phyloP scores from a whole-genome alignment of 305 asterid genomes.

The Lippia alba region DNA sequence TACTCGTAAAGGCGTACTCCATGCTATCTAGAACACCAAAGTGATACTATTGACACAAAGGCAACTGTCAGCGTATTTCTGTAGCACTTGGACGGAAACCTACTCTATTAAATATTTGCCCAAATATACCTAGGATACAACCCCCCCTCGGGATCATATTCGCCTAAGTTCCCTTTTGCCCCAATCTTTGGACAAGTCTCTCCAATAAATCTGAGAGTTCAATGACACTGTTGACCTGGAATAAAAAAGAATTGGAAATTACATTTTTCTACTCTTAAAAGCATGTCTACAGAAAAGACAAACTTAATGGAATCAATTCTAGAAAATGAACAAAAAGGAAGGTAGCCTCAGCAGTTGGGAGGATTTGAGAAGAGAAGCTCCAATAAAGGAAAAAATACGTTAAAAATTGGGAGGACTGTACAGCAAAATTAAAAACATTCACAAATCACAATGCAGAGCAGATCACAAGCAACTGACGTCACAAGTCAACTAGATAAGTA shows the following conservation, averaged over 20 bases:
- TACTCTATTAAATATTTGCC: slow-evolving; percentile 38
- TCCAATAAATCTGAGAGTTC: slow-evolving; percentile 22
- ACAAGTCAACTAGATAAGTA: slow-evolving; percentile 1
- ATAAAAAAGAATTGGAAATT: slow-evolving; percentile 25
- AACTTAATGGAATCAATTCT: not conserved
- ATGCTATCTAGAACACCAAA: slow-evolving; percentile 39
- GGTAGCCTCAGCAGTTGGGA: slow-evolving; percentile 28
- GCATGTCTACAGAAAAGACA: slow-evolving; percentile 29
- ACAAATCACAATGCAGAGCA: slow-evolving; percentile 10
- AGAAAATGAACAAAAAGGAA: not conserved
- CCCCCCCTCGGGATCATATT: slow-evolving; percentile 35
- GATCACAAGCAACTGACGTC: slow-evolving; percentile 21
- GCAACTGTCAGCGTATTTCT: slow-evolving; percentile 30
- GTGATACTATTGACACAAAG: slow-evolving; percentile 18
- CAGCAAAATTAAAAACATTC: slow-evolving; percentile 15
- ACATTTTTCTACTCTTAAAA: slow-evolving; percentile 29
- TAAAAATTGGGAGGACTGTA: slow-evolving; percentile 14
- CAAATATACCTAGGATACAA: slow-evolving; percentile 31
- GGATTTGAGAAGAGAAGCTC: slow-evolving; percentile 8
- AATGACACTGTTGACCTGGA: slow-evolving; percentile 33
- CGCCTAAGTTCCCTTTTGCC: slow-evolving; percentile 29
- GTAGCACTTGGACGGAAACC: slow-evolving; percentile 23
- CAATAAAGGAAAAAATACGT: not conserved
- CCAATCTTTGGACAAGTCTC: slow-evolving; percentile 13
- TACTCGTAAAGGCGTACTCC: slow-evolving; percentile 53